Percentiles rank a stretch among this genome's conserved stretches.
Conservation (phyloP, 192 early-diverging fungal genomes). For the Dimargaris cristalligena region DNA sequence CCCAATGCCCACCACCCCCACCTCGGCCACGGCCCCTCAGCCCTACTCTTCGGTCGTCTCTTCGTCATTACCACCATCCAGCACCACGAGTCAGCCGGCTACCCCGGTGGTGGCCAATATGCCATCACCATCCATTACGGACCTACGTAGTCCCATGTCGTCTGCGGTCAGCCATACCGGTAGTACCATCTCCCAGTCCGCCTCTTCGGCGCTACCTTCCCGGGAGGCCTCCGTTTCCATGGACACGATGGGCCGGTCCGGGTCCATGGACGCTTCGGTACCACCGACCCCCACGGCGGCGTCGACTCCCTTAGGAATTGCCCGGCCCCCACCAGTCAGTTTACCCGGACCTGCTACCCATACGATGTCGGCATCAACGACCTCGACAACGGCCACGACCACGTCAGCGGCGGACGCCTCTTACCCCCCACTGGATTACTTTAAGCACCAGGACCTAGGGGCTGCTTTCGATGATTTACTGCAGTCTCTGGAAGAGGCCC, state of each 20-base stretch:
- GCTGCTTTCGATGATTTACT: not conserved
- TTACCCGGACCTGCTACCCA: too few species aligned
- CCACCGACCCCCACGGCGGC: too few species aligned
- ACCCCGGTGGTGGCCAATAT: not conserved
- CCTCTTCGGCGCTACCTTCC: too few species aligned
- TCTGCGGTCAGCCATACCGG: not conserved
- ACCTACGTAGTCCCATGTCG: not conserved
- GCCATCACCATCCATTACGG: not conserved
- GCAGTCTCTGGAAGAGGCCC: not conserved
- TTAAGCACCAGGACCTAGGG: not conserved
- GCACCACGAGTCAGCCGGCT: not conserved
- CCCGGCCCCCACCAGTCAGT: too few species aligned
- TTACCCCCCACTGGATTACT: not conserved
- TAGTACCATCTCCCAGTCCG: too few species aligned
- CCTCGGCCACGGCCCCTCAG: not conserved
- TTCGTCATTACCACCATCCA: not conserved
- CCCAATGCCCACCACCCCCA: too few species aligned
- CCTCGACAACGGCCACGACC: not conserved
- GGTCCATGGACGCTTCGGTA: too few species aligned
- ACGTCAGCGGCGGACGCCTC: not conserved
- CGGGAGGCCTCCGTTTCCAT: too few species aligned
- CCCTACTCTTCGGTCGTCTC: constrained; percentile 5
- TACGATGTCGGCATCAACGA: too few species aligned
- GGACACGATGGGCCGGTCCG: too few species aligned
- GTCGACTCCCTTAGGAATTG: too few species aligned